These are phyloP conservation scores for Anisogramma anomala DNA, from an alignment of 2,329 filamentous ascomycete species.

Conservation along the genomic window DNA sequence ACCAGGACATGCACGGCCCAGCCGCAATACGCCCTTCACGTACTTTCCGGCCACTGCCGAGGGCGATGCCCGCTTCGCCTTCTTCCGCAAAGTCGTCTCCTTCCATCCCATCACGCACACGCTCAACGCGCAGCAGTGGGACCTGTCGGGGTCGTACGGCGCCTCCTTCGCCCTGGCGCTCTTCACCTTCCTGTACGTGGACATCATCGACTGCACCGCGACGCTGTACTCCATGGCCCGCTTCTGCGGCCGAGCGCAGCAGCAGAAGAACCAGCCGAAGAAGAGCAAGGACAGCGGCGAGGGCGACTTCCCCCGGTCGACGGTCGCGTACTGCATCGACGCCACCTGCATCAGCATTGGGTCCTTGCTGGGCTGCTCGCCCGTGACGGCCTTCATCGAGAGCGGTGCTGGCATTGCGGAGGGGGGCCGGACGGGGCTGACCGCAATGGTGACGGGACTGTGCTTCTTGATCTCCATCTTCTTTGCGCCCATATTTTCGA, in stretches of 20 bases:
- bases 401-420: conserved; percentile 85
- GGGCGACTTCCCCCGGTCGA: conserved; percentile 77
- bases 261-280: conserved; percentile 24
- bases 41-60: conserved; percentile 57
- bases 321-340: conserved; percentile 65
- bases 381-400: conserved; percentile 79
- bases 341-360: conserved; percentile 61
- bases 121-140: conserved; percentile 56
- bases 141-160: conserved; percentile 39
- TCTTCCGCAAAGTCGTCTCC: conserved; percentile 60
- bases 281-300: conserved; percentile 36
- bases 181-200: conserved; percentile 69
- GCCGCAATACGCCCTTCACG: conserved; percentile 55
- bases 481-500: conserved; percentile 83
- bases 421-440: conserved; percentile 76
- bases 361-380: conserved; percentile 63
- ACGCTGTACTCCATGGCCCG: conserved; percentile 74
- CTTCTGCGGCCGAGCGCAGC: conserved; percentile 47
- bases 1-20: conserved; percentile 19
- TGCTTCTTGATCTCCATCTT: conserved; percentile 83
- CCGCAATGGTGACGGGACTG: conserved; percentile 63
- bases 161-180: conserved; percentile 59
- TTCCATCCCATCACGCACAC: conserved; percentile 59
- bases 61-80: conserved; percentile 55
- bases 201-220: conserved; percentile 67